A percentile compares a stretch with the other conserved stretches of the same genome.
Conservation (phyloP, 371 early-diverging fungal genomes). For the Basidiobolus meristosporus region DNA sequence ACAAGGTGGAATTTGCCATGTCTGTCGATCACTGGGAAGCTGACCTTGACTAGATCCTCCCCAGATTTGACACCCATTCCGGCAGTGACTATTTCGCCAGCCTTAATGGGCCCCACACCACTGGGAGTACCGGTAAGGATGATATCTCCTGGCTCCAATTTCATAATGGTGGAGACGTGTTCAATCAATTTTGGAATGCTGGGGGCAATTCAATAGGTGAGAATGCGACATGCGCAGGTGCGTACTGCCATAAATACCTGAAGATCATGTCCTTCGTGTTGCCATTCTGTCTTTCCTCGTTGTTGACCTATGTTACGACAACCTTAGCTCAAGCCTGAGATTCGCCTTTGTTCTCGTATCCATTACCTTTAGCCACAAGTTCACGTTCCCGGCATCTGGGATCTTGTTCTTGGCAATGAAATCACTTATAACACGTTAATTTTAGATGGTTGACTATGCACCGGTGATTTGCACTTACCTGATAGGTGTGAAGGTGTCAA, state of each 20-base stretch:
- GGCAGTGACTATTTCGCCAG: conserved; percentile 59
- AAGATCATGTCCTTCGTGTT: conserved; percentile 85
- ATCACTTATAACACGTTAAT: conserved; percentile 16
- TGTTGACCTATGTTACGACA: conserved; percentile 35
- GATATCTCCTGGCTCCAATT: conserved; percentile 61
- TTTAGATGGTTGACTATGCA: background rate
- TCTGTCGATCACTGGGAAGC: conserved; percentile 5
- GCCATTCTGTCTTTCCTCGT: conserved; percentile 59
- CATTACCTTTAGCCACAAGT: conserved; percentile 60
- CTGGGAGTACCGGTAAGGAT: conserved; percentile 61
- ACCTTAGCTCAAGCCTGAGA: background rate
- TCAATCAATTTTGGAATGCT: conserved; percentile 55
- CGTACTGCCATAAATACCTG: conserved; percentile 17
- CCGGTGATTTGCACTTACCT: conserved; percentile 15
- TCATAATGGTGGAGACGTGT: conserved; percentile 68
- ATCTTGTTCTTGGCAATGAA: conserved; percentile 60
- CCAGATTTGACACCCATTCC: conserved; percentile 22
- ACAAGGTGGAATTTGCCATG: conserved; percentile 1
- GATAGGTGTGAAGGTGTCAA: conserved; percentile 86
- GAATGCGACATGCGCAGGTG: background rate
- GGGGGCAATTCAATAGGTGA: background rate
- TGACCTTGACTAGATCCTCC: conserved; percentile 1
- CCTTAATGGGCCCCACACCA: conserved; percentile 67
- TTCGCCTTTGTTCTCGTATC: background rate
- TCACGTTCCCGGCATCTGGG: conserved; percentile 46